Evolutionary conservation across 225 moss, liverwort and hornwort genomes (phyloP), one percentile per base, ranked within the genome.

Genomic region (Physcomitrium patens): DNA sequence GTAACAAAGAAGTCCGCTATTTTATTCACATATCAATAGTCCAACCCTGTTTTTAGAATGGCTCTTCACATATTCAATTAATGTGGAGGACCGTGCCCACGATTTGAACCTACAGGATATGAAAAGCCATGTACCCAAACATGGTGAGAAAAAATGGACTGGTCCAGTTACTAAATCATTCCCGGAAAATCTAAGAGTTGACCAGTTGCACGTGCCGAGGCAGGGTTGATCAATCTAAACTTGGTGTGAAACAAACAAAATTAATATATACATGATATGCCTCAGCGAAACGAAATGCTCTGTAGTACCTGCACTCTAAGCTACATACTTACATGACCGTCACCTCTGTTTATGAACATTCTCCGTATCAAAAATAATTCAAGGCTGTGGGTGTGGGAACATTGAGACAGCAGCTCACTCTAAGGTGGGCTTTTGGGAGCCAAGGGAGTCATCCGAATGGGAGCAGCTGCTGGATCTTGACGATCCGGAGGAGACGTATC

Each of bases 401-500:
- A 19, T 46, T 56, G 27, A 31, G 10, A 23, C n/a, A 55, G 41
- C 53, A 5, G 64, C 45, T 74, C 77, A 62, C 55, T 77, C 69
- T 10, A 31, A 20, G 27, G 1, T 60, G 42, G 70, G 69, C 74
- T 77, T 73, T 53, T 37, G 66, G 8, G 56, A 65, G 27, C 59
- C 70, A 37, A 57, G 61, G 8, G 67, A 75, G 31, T 60, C 20
- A 31, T 81, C 74, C 10, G 84, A 78, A 28, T 84, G 73, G 8
- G 84, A 84, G 70, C 74, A 81, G 77, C 24, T 84, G 77, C 84
- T 84, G 77, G 80, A 77, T 66, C 80, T 53, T 13, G 84, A 77
- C 7, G 80, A 84, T 63, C 64, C 72, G 8, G 80, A 80, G 49
- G 72, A 61, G 45, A 67, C 63, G 23, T 50, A 68, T 49, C 9